phyloP scores from a whole-genome alignment of 106 monocot genomes.

The Iris macrosiphon region DNA sequence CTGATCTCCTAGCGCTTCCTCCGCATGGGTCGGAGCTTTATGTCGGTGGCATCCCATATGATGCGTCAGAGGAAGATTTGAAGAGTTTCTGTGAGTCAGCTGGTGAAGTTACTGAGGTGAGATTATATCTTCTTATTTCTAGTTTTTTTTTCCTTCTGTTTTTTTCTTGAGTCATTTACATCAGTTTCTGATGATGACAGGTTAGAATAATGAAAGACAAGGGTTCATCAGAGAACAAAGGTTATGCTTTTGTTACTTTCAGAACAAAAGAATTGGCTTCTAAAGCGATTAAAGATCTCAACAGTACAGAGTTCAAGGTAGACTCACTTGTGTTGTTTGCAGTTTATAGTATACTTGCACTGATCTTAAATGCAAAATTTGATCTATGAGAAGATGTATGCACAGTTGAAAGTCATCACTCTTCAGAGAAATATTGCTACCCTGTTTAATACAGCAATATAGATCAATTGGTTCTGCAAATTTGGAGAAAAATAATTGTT shows the following conservation, averaged over 20 bases:
- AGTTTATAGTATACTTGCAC: too few species aligned
- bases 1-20: slow-evolving; percentile 56
- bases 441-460: too few species aligned
- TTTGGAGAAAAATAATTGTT: too few species aligned
- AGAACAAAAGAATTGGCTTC: slow-evolving; percentile 41
- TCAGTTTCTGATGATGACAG: slow-evolving; percentile 18
- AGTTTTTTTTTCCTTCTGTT: neutral
- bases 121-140: neutral
- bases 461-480: too few species aligned
- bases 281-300: slow-evolving; percentile 23
- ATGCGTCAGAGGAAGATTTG: slow-evolving; percentile 37
- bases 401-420: too few species aligned
- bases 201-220: slow-evolving; percentile 59
- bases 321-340: too few species aligned
- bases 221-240: slow-evolving; percentile 42
- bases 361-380: too few species aligned
- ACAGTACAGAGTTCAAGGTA: slow-evolving; percentile 32
- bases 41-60: slow-evolving; percentile 40
- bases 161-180: neutral
- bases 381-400: too few species aligned
- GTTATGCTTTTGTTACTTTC: slow-evolving; percentile 62
- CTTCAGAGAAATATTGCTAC: too few species aligned
- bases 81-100: slow-evolving; percentile 37
- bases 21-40: slow-evolving; percentile 68
- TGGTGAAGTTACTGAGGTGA: slow-evolving; percentile 56